These are phyloP conservation scores for Colletotrichum costaricense DNA, from an alignment of 2,329 filamentous ascomycete species.

Conservation along the genomic window DNA sequence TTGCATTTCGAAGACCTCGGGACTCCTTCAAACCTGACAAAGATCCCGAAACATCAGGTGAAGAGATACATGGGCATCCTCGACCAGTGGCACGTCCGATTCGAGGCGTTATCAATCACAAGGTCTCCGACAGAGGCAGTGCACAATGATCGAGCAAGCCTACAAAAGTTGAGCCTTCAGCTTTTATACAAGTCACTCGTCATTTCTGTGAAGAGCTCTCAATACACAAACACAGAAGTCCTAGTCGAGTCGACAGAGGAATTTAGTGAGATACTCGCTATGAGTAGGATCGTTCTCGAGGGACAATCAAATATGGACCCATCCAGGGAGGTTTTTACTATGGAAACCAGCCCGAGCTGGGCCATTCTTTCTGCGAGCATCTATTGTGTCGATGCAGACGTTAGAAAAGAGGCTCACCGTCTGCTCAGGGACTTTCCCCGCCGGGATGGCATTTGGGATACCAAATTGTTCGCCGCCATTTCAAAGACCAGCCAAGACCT, in stretches of 20 bases:
- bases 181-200: conserved; percentile 17
- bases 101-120: not conserved
- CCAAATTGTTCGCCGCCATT: conserved; percentile 47
- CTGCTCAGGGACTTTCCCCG: conserved; percentile 55
- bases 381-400: conserved; percentile 49
- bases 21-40: not conserved
- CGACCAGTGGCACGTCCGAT: not conserved
- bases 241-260: not conserved
- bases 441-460: conserved; percentile 57
- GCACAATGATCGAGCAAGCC: not conserved
- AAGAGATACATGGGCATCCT: conserved; percentile 34
- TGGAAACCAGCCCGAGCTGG: conserved; percentile 42
- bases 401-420: conserved; percentile 52
- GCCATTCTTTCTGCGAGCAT: conserved; percentile 53
- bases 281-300: conserved; percentile 7
- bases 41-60: not conserved
- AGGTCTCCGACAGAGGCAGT: not conserved
- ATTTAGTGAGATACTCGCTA: not conserved
- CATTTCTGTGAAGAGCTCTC: not conserved
- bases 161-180: conserved; percentile 13
- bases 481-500: not conserved
- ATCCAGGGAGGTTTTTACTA: conserved; percentile 16
- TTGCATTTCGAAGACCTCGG: conserved; percentile 34
- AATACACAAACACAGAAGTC: not conserved
- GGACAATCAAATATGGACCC: not conserved